phyloP scores from a whole-genome alignment of 306 rosid species.

The Cucurbita maxima region DNA sequence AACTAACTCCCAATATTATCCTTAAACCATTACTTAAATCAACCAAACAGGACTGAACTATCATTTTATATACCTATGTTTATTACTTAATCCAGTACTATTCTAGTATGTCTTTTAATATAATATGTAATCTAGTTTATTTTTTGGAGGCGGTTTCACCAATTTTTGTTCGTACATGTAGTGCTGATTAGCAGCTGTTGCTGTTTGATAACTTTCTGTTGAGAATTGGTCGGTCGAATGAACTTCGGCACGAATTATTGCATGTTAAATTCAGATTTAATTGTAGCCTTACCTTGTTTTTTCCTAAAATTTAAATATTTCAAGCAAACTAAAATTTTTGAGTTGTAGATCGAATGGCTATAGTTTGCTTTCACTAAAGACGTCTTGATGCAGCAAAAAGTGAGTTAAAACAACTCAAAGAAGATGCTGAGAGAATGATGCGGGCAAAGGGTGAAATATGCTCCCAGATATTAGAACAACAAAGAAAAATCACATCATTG shows the following conservation, averaged over 20 bases:
- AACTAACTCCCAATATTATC: not conserved
- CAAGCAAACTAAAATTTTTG: not conserved
- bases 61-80: not conserved
- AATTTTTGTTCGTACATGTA: not conserved
- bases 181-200: not conserved
- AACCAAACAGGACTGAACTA: not conserved
- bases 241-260: not conserved
- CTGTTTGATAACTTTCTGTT: not conserved
- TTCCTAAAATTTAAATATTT: not conserved
- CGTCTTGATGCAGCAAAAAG: slow-evolving; percentile 38
- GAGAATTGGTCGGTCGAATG: not conserved
- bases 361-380: not conserved
- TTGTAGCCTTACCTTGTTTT: not conserved
- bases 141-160: not conserved
- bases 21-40: not conserved
- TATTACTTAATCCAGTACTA: not conserved
- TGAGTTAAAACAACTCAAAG: slow-evolving; percentile 23
- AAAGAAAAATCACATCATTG: slow-evolving; percentile 33
- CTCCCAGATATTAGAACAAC: slow-evolving; percentile 55
- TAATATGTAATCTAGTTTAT: not conserved
- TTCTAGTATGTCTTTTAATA: not conserved
- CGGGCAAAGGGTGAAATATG: slow-evolving; percentile 51
- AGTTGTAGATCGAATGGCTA: not conserved
- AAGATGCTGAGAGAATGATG: slow-evolving; percentile 40
- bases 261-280: not conserved